Conservation (phyloP, 768 basidiomycete genomes). For the Mycena galopus region DNA sequence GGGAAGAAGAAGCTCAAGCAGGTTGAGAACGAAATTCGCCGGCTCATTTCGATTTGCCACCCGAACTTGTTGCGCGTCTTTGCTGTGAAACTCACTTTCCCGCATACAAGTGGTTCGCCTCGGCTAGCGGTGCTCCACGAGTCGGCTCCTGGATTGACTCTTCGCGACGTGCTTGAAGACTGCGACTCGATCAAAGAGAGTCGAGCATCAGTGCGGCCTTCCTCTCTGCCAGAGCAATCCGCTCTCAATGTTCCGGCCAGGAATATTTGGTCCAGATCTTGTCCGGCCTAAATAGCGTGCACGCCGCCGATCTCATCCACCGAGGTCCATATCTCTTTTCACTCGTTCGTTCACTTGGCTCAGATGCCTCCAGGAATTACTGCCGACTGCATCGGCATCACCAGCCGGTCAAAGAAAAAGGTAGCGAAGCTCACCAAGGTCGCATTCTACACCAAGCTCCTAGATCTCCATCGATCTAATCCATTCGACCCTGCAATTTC, state of each 20-base stretch:
- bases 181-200: slow-evolving; percentile 81
- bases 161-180: slow-evolving; percentile 83
- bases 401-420: slow-evolving; percentile 66
- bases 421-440: slow-evolving; percentile 82
- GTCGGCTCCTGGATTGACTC: slow-evolving; percentile 71
- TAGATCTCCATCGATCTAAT: slow-evolving; percentile 89
- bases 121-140: slow-evolving; percentile 80
- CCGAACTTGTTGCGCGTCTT: slow-evolving; percentile 75
- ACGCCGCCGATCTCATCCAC: slow-evolving; percentile 76
- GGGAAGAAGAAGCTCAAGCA: slow-evolving; percentile 78
- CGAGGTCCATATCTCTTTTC: slow-evolving; percentile 60
- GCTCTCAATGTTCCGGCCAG: slow-evolving; percentile 49
- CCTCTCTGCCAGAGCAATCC: background rate
- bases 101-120: slow-evolving; percentile 62
- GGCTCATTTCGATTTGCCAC: slow-evolving; percentile 70
- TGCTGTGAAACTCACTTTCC: slow-evolving; percentile 73
- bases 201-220: slow-evolving; percentile 68
- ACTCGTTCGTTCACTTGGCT: background rate
- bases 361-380: slow-evolving; percentile 61
- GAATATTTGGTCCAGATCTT: slow-evolving; percentile 84
- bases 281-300: slow-evolving; percentile 75
- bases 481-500: slow-evolving; percentile 66
- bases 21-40: slow-evolving; percentile 75
- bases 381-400: slow-evolving; percentile 72
- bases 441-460: slow-evolving; percentile 76